These are phyloP conservation scores for Candida argentea DNA, from an alignment of 805 yeast species.

Conservation along the genomic window DNA sequence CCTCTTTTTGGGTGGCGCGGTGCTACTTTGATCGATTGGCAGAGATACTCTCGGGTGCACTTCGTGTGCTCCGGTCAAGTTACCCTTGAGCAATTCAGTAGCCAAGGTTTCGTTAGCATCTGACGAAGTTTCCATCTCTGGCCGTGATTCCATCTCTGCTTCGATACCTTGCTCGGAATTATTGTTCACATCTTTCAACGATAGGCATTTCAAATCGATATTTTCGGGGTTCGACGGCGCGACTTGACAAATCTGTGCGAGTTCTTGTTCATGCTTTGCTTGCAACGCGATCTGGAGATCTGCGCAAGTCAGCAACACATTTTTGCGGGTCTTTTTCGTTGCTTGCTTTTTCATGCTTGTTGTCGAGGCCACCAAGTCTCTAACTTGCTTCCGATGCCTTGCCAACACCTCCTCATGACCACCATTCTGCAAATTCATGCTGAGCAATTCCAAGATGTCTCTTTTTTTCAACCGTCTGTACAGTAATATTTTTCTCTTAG, in stretches of 20 bases:
- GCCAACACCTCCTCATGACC: constrained; percentile 41
- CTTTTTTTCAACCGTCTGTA: too few species aligned
- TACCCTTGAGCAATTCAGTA: constrained; percentile 17
- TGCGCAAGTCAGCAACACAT: constrained; percentile 48
- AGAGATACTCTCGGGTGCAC: constrained; percentile 1
- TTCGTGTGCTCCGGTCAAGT: not conserved
- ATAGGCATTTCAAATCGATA: too few species aligned
- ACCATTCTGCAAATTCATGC: too few species aligned
- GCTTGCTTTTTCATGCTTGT: constrained; percentile 81
- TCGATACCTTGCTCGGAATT: not conserved
- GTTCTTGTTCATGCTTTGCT: constrained; percentile 44
- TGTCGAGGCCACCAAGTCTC: constrained; percentile 54
- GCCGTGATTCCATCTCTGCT: not conserved
- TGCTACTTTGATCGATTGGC: not conserved
- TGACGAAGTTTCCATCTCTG: too few species aligned
- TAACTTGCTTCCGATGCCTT: constrained; percentile 59
- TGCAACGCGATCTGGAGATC: constrained; percentile 50
- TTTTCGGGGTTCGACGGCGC: not conserved
- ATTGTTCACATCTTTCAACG: not conserved
- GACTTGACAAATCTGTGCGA: constrained; percentile 13
- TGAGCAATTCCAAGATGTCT: too few species aligned
- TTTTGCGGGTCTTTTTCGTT: constrained; percentile 66
- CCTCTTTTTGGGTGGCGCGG: constrained; percentile 26
- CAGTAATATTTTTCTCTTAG: too few species aligned
- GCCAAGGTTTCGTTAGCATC: not conserved